Evolutionary conservation across 768 basidiomycete species (phyloP), one percentile per base, ranked within the genome.

Genomic region (Tricholoma flavovirens): DNA sequence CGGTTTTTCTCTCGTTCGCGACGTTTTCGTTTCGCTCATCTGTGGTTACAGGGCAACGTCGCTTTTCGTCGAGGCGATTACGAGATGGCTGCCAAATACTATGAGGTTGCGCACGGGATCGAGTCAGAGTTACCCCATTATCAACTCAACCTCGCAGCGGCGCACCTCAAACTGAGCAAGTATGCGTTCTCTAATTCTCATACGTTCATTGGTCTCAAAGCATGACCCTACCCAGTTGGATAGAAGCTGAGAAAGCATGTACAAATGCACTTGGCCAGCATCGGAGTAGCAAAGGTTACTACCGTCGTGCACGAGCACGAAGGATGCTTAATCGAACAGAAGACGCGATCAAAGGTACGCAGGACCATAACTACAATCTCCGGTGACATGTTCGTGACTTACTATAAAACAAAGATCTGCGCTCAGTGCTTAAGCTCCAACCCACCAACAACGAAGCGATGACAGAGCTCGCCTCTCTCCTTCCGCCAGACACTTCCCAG

Each of bases 51-150:
- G 87, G 88, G 88, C 0, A 90, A 90, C 59, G 64, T 64, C 29
- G 86, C 86, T 0, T 90, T 87, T 70, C 82, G 84, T 36, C 76
- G 77, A 52, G 85, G 83, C 15, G 77, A 84, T 40, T 89, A 74
- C 58, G 68, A 73, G 14, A 61, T 62, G 4, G 88, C 88, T 0
- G 77, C 86, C 53, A 64, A 73, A 53, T 75, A 78, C 54, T 90
- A 90, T 66, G 75, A 81, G 63, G 67, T 71, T 4, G 88, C 88
- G 1, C 75, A 83, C 64, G 62, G 73, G 5, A 84, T 86, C 42
- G 87, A 89, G 62, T 80, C 86, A 2, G 88, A 89, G 65, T 67
- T 89, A 58, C 86, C 88, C 0, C 82, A 86, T 62, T 90, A 90
- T 61, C 83, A 87, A 63, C 78, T 89, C 33, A 90, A 90, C 62